Base-by-base conservation (phyloP, 192 early-diverging fungal genomes). In the Coemansia sp. region DNA sequence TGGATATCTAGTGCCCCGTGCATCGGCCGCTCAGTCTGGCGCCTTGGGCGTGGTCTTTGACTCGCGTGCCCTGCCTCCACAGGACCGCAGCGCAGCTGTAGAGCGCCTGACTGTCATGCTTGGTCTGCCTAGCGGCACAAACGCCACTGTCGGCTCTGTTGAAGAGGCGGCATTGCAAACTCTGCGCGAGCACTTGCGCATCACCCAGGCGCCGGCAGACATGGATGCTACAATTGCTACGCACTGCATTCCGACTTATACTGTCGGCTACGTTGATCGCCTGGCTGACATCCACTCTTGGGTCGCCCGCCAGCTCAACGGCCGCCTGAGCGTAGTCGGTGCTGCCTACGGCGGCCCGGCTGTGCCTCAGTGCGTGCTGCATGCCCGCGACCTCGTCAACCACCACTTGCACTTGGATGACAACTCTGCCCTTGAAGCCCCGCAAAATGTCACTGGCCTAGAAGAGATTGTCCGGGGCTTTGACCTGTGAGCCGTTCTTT, bases 241-340 rank as follows among this genome's bases (percentile, higher is more conserved):
- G 6, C 68, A 89, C 14, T 98, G 96, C 66, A 94, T 98, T 60
- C 94, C 96, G 2, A 91, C 95, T 53, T 96, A 96, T 62, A 69
- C 81, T 1, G 91, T 96, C 1, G 94, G 94, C 0, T 94, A 98
- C 62, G 58, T 86, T 21, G 80, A 86, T 36, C 72, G 88, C 28
- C 72, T 98, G 37, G 63, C 76, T 37, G 65, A 70, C 16, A 74
- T 98, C 69, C 90, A 93, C 67, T 65, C 82, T 34, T 70, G 76
- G 26, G 70, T 90, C 24, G 43, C 69, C 24, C 71, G 61, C 5
- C 67, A 76, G 59, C 88, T 84, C 26, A 76, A 69, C 9, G 87
- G 87, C 11, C 66, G 73, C 10, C 69, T 95, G 63, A 89, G 88
- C 43, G 86, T 95, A 9, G 85, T 87, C 2, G 94, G 94, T 3